Evolutionary conservation across 1,139 yeast genomes (phyloP), one percentile per base, ranked within the genome.

Genomic region (Wickerhamiella pararugosa): DNA sequence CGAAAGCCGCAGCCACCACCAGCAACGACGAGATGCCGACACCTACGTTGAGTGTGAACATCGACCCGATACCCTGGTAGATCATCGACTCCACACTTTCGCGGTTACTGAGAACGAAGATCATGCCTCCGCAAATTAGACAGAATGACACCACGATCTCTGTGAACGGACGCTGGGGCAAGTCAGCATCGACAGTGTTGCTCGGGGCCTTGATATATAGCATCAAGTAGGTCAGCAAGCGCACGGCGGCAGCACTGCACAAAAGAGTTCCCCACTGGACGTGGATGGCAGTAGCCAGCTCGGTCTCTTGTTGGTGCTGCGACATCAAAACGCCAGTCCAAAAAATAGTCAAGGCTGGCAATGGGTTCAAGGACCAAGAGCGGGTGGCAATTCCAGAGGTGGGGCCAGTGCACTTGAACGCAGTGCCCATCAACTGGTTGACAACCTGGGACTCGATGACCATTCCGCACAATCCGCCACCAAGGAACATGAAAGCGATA

Each of bases 311-410:
- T 39, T 76, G 77, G 61, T 90, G 98, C 60, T 79, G 83, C 2
- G 96, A 84, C 98, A 90, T 90, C 49, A 90, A 68, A n/a, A 79
- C 69, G 26, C 98, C 98, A 1, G 97, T 90, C 94, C 96, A 90
- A 62, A 82, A 90, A 33, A 90, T 81, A 7, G 93, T 84, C 50
- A 90, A 71, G 1, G 84, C 75, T 1, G 98, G 97, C 72, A 90
- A 83, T 21, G 96, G 96, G 57, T 90, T 90, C 50, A 60, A 50
- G 6, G 65, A 59, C 47, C 53, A 49, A 28, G 53, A 42, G 37
- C 51, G 48, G 28, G 36, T 34, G 10, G 36, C 39, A 39, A 29
- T 36, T 5, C 29, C 32, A 5, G 29, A 11, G 33, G 37, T 29
- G 29, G 29, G 7, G 41, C 44, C 28, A 42, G 47, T 36, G 39